Evolutionary conservation across 805 yeast genomes (phyloP).

Genomic region (Scheffersomyces spartinae): DNA sequence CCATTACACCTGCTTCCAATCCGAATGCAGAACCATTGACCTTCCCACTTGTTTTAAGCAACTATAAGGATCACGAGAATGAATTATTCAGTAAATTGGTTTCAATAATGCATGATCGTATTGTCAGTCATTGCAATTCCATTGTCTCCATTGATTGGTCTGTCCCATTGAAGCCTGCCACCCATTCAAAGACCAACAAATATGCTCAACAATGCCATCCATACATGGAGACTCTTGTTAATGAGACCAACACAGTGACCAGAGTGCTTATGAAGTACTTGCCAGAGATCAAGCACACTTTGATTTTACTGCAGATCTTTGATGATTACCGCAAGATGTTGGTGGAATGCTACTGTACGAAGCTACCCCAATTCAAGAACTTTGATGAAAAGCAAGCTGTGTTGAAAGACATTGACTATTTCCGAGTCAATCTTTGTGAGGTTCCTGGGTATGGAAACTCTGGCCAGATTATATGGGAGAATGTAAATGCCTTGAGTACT

Average conservation of each 20-base stretch:
- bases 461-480: constrained; percentile 53
- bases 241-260: constrained; percentile 54
- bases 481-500: constrained; percentile 40
- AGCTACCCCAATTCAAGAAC: constrained; percentile 35
- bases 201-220: constrained; percentile 39
- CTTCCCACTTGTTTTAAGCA: constrained; percentile 10
- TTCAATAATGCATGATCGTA: constrained; percentile 61
- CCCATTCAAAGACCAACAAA: too few relatives aligned
- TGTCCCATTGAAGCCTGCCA: constrained; percentile 23
- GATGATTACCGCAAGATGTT: constrained; percentile 47
- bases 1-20: too few relatives aligned
- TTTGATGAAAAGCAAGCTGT: constrained; percentile 42
- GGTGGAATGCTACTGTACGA: constrained; percentile 38
- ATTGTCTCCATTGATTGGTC: constrained; percentile 41
- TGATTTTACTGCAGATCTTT: constrained; percentile 37
- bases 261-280: constrained; percentile 48
- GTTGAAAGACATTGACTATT: constrained; percentile 51
- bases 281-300: constrained; percentile 35
- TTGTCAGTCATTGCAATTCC: constrained; percentile 36
- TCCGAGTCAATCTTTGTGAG: constrained; percentile 48
- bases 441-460: constrained; percentile 50
- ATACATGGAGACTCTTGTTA: constrained; percentile 56
- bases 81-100: constrained; percentile 55
- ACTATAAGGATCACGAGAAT: constrained; percentile 41
- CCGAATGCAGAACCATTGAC: too few relatives aligned